Conservation (phyloP, 176 grass and related monocot genomes). For the Chloris gayana region DNA sequence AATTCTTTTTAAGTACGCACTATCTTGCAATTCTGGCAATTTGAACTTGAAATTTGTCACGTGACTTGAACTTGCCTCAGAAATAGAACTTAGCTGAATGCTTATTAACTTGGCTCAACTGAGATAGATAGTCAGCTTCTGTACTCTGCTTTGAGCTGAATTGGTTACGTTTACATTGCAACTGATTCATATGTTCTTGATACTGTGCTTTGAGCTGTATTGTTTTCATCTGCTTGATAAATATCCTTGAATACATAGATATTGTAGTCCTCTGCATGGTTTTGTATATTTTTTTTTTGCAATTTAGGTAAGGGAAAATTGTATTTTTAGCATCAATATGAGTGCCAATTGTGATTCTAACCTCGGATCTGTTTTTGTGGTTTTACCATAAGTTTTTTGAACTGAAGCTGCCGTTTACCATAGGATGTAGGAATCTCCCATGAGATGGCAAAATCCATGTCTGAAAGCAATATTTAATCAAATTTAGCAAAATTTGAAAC, state of each 20-base stretch:
- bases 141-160: conserved; percentile 2
- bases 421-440: too few species aligned
- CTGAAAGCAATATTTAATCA: too few species aligned
- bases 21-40: conserved; percentile 37
- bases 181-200: conserved; percentile 1
- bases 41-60: conserved; percentile 22
- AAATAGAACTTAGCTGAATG: conserved; percentile 25
- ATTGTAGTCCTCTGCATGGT: background rate
- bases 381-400: too few species aligned
- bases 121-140: conserved; percentile 1
- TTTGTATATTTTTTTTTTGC: conserved; percentile 24
- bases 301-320: too few species aligned
- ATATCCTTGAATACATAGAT: background rate
- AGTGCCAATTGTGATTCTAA: too few species aligned
- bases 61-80: conserved; percentile 18
- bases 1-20: conserved; percentile 27
- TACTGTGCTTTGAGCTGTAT: too few species aligned
- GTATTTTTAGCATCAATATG: too few species aligned
- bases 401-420: too few species aligned
- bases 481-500: too few species aligned
- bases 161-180: conserved; percentile 22
- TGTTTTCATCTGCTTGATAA: conserved; percentile 6
- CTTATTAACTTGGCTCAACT: conserved; percentile 19
- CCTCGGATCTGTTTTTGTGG: too few species aligned
- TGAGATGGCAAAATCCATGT: too few species aligned